Base-by-base conservation (phyloP, 2,329 filamentous ascomycete species). In the Arthrobotrys musiformis region DNA sequence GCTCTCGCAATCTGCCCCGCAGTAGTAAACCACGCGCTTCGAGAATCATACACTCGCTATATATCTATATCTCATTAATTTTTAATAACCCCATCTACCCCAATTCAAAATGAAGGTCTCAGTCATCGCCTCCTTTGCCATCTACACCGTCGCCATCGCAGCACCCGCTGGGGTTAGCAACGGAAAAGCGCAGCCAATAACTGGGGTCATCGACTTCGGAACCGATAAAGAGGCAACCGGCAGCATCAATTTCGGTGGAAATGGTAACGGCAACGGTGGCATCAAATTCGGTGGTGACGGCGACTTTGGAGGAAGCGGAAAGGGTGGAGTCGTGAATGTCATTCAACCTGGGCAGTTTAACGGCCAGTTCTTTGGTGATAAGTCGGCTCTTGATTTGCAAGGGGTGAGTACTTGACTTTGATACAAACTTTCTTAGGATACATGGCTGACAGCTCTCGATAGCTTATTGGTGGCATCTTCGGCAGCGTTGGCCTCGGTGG, bases 81-180 rank as follows among this genome's bases (percentile, higher is more conserved):
- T 70, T 35, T 64, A 70, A 62, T 66, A 64, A 26, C 9, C 33
- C 11, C n/a, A n/a, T n/a, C n/a, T n/a, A n/a, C n/a, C n/a, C 42
- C 4, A 15, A 50, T 60, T 50, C 30, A 70, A 64, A 54, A 77
- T 70, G 63, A 77, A 77, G 56, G 66, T 77, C 50, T 77, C 66
- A 60, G 42, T 52, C 26, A 52, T 77, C 50, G 42, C 66, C 24
- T 66, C 22, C 52, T 4, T 77, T n/a, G 19, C 35, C 15, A 17
- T 28, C 33, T 17, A 52, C 30, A 24, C 64, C 13, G 15, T 54
- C n/a, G 73, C 52, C 19, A n/a, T 77, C n/a, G 66, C 60, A 15
- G 66, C 52, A 26, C 73, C 66, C 28, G 24, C 46, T 15, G 30
- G 35, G 4, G 33, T 19, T 17, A 17, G 9, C 40, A 42, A 40